Conservation (phyloP, 106 monocot species). For the Dioscorea dumetorum region DNA sequence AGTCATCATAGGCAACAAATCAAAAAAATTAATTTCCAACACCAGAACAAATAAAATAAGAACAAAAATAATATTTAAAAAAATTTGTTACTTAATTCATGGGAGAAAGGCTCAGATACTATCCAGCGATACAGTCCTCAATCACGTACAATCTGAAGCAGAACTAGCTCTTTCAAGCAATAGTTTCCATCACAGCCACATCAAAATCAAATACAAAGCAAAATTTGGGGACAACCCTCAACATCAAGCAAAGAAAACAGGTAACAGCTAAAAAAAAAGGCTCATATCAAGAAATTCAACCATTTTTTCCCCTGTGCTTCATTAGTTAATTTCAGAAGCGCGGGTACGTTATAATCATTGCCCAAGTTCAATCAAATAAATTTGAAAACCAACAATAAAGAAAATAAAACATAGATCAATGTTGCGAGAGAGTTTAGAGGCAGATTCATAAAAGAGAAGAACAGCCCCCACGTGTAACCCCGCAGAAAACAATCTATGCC, state of each 20-base stretch:
- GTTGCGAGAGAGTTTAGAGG: slow-evolving; percentile 16
- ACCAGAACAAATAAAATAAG: neutral
- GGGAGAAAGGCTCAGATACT: slow-evolving; percentile 17
- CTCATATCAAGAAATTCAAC: slow-evolving; percentile 17
- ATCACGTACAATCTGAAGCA: slow-evolving; percentile 43
- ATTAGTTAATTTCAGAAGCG: slow-evolving; percentile 6
- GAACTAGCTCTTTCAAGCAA: slow-evolving; percentile 20
- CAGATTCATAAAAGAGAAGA: neutral
- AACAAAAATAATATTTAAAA: neutral
- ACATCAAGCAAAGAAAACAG: neutral
- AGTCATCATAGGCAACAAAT: slow-evolving; percentile 17
- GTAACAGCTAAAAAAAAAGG: neutral
- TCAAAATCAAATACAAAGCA: neutral
- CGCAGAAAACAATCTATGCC: neutral
- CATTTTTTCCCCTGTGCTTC: slow-evolving; percentile 4
- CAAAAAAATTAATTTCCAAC: neutral
- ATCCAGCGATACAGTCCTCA: slow-evolving; percentile 18
- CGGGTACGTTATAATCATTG: slow-evolving; percentile 9
- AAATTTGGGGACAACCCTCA: neutral
- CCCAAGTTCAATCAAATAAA: neutral
- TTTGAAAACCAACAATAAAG: neutral
- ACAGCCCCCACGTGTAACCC: slow-evolving; percentile 14
- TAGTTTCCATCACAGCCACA: slow-evolving; percentile 12
- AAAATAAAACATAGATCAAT: neutral
- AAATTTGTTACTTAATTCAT: neutral